Percentiles rank a stretch among this genome's conserved stretches.
These are phyloP conservation scores for Kodamaea kaohsiungensis DNA, from an alignment of 805 yeast genomes.

Conservation along the genomic window DNA sequence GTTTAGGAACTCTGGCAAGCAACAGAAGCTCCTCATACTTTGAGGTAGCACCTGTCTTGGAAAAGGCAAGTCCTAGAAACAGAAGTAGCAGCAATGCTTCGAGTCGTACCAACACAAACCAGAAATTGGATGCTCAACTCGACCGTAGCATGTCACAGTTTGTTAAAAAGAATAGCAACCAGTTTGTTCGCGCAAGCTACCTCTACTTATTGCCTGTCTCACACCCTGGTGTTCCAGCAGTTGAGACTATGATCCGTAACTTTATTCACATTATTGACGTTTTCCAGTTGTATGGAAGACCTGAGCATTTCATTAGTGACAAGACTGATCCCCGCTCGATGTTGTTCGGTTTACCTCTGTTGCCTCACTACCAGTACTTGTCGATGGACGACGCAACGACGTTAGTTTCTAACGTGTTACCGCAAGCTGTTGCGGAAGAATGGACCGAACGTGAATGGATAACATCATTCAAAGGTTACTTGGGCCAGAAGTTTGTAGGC, in stretches of 20 bases:
- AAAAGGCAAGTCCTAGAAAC: background rate
- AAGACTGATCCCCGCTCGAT: slow-evolving; percentile 65
- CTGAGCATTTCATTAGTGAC: slow-evolving; percentile 70
- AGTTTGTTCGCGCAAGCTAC: slow-evolving; percentile 35
- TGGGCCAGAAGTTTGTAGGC: slow-evolving; percentile 11
- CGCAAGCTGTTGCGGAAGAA: slow-evolving; percentile 18
- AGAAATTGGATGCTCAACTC: slow-evolving; percentile 3
- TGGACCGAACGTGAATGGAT: slow-evolving; percentile 36
- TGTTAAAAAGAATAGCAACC: slow-evolving; percentile 28
- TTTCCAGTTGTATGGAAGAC: slow-evolving; percentile 74
- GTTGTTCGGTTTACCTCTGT: slow-evolving; percentile 71
- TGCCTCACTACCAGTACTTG: slow-evolving; percentile 67
- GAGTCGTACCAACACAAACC: slow-evolving; percentile 6
- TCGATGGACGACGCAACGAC: slow-evolving; percentile 27
- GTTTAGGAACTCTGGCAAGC: background rate
- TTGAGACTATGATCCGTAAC: slow-evolving; percentile 72
- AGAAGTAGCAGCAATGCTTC: slow-evolving; percentile 7
- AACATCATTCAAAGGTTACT: slow-evolving; percentile 20
- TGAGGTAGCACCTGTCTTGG: slow-evolving; percentile 7
- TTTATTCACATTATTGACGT: slow-evolving; percentile 70
- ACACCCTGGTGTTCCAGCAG: slow-evolving; percentile 71
- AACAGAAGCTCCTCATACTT: slow-evolving; percentile 7
- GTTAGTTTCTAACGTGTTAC: slow-evolving; percentile 20
- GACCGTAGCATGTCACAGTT: slow-evolving; percentile 18
- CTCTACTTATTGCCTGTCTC: slow-evolving; percentile 71